phyloP scores from a whole-genome alignment of 345 rosid species.

The Nephelium lappaceum region DNA sequence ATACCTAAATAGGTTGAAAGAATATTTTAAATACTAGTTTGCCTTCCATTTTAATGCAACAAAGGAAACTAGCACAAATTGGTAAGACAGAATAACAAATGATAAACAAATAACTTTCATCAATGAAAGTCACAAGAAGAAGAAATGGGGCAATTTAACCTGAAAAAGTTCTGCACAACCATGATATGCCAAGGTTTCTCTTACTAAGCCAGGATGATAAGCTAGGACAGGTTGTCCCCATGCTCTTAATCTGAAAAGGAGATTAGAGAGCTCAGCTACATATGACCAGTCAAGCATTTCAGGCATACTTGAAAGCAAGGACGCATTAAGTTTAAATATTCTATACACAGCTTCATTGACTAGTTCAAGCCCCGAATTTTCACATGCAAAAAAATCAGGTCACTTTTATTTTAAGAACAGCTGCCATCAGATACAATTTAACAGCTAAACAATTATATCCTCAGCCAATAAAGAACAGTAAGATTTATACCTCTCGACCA shows the following conservation, averaged over 20 bases:
- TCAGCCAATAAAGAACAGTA: conserved; percentile 7
- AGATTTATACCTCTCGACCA: conserved; percentile 76
- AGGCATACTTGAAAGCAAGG: background rate
- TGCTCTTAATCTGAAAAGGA: conserved; percentile 63
- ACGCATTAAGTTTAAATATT: background rate
- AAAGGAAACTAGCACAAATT: background rate
- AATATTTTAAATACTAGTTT: background rate
- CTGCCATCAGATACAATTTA: background rate
- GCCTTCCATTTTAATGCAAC: background rate
- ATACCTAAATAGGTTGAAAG: background rate
- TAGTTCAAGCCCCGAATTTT: background rate
- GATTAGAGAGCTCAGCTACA: conserved; percentile 20
- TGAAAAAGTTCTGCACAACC: conserved; percentile 99
- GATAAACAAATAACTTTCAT: background rate
- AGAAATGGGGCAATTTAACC: conserved; percentile 49
- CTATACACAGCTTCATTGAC: background rate
- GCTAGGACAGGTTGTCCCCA: conserved; percentile 82
- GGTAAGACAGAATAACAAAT: background rate
- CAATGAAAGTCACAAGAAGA: conserved; percentile 17
- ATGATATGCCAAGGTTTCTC: conserved; percentile 89
- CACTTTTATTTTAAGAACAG: background rate
- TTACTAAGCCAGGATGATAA: conserved; percentile 86
- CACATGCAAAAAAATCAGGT: background rate
- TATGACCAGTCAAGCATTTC: conserved; percentile 16
- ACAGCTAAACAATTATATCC: conserved; percentile 8